Evolutionary conservation across 208 protist genomes (phyloP).

Genomic region (Wallacemonas collosoma): DNA sequence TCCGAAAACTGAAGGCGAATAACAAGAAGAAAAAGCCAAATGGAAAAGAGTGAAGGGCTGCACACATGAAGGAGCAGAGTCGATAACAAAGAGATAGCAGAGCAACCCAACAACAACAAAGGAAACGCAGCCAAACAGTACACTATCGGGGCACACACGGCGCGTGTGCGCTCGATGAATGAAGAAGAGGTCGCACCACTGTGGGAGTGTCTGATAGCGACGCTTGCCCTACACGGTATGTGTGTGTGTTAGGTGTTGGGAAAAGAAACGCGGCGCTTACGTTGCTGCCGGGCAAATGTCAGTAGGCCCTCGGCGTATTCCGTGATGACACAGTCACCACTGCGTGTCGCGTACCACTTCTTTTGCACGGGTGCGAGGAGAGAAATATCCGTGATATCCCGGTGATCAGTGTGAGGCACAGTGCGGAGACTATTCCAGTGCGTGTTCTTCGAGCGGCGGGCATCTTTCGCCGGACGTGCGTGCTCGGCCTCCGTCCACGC

Average conservation of each 20-base stretch:
- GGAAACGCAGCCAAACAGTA: no score
- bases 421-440: slow-evolving; percentile 3
- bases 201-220: no score
- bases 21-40: no score
- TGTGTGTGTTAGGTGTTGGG: not conserved
- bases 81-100: no score
- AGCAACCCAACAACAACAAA: no score
- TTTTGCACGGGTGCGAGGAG: not conserved
- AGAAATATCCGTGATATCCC: slow-evolving; percentile 8
- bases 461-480: not conserved
- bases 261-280: not conserved
- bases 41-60: no score
- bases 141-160: no score
- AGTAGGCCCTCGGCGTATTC: slow-evolving; percentile 5
- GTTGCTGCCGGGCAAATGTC: not conserved
- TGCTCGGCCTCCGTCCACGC: not conserved
- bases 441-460: not conserved
- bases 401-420: not conserved
- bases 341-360: slow-evolving; percentile 9
- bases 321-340: slow-evolving; percentile 6
- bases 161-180: no score
- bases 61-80: no score
- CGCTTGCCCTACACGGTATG: no score
- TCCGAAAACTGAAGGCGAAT: no score
- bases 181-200: no score